Base-by-base conservation (phyloP, 345 rosid species). In the Bruguiera sexangula region DNA sequence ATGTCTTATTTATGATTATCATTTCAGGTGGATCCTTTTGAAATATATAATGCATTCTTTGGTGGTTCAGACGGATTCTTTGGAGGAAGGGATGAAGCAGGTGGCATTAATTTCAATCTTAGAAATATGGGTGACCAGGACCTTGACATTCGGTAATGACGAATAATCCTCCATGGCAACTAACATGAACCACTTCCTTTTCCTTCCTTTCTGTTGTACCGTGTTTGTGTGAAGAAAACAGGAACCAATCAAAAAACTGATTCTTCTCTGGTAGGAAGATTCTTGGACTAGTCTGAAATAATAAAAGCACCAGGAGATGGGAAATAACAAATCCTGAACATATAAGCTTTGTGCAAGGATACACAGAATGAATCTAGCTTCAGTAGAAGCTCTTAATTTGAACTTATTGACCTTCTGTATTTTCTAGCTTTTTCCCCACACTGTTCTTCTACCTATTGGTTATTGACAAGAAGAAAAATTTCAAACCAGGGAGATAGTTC, bases 1-100 rank as follows among this genome's bases (percentile, higher is more conserved):
- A n/a, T 53, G 8, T 5, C 59, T 26, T 21, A 22, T 55, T 22
- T 22, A 55, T 21, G 24, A 24, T 75, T 36, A 20, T 51, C 2
- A 32, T 74, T 56, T 60, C 79, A 94, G 98, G 91, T 85, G 79
- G 97, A 94, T 81, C 97, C 96, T 50, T 94, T 87, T 74, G 95
- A 89, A 48, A 74, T 91, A 71, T 94, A 82, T 68, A 85, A 86
- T 77, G 55, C 95, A 34, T 91, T 91, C 85, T 89, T 94, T 78
- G 95, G 98, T 48, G 85, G 83, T 76, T 85, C 94, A 29, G 85
- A 85, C 68, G 94, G 89, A 34, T 60, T 86, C 74, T 93, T 93
- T 78, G 85, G 84, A 62, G 89, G 78, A 52, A 76, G 75, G 75
- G 89, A 78, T 72, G 94, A 74, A 56, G 75, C 77, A 18, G 83